phyloP scores from a whole-genome alignment of 805 yeast genomes.

The Starmerella stellata region DNA sequence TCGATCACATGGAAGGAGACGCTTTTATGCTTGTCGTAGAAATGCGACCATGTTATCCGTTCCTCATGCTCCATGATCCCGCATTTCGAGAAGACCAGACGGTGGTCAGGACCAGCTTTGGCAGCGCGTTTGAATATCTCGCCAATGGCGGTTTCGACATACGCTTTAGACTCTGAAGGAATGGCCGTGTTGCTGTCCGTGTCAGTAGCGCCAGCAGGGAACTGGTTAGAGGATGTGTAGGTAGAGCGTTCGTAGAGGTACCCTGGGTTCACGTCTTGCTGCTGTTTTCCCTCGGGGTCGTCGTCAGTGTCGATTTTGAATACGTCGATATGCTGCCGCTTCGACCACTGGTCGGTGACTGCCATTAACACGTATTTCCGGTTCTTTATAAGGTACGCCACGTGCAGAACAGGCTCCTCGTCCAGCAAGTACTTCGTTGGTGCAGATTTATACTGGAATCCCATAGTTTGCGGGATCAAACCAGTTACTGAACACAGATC shows the following conservation, averaged over 20 bases:
- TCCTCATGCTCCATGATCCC: background rate
- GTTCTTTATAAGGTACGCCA: constrained; percentile 68
- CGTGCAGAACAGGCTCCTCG: constrained; percentile 66
- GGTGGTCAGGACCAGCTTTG: background rate
- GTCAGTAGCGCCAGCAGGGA: background rate
- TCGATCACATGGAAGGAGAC: background rate
- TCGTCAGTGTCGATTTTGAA: constrained; percentile 20
- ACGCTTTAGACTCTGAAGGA: background rate
- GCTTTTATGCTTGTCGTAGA: background rate
- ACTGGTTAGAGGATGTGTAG: too few species aligned
- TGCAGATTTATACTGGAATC: constrained; percentile 12
- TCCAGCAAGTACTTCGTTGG: constrained; percentile 23
- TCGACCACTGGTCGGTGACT: constrained; percentile 76
- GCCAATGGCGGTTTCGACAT: background rate
- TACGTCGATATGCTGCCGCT: constrained; percentile 39
- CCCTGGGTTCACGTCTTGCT: background rate
- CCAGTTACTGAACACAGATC: constrained; percentile 24
- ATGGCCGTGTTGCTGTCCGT: background rate
- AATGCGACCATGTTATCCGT: background rate
- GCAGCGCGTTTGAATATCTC: background rate
- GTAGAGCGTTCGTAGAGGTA: too few species aligned
- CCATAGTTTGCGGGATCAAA: constrained; percentile 19
- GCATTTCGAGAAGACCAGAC: background rate
- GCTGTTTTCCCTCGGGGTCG: background rate
- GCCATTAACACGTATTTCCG: constrained; percentile 72